A percentile compares a stretch with the other conserved stretches of the same genome.
Evolutionary conservation across 2,329 filamentous ascomycete species (phyloP).

Genomic region (Juglanconis sp.): DNA sequence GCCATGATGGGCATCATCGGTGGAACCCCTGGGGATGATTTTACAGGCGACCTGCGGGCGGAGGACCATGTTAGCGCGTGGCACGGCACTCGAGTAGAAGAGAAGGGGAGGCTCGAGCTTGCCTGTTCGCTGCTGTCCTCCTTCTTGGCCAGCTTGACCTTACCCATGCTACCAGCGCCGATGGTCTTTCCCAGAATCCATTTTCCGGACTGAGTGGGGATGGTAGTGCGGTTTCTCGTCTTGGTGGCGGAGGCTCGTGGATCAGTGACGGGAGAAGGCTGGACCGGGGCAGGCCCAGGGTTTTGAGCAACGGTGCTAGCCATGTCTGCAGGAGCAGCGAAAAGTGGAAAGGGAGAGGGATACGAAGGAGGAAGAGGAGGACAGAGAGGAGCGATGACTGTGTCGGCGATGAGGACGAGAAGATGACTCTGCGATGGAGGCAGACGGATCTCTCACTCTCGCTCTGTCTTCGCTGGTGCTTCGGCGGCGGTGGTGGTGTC

Average conservation of each 20-base stretch:
- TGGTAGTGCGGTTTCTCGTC: conserved; percentile 69
- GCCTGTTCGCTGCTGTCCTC: conserved; percentile 89
- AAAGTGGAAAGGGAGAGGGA: conserved; percentile 19
- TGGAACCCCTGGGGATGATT: conserved; percentile 87
- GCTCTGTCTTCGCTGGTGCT: conserved; percentile 61
- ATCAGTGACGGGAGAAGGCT: conserved; percentile 45
- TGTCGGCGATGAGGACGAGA: conserved; percentile 46
- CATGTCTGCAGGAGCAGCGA: conserved; percentile 24
- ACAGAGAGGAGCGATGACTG: conserved; percentile 41
- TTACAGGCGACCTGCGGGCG: conserved; percentile 80
- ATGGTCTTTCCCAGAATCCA: conserved; percentile 97
- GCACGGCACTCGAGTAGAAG: background rate
- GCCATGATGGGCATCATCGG: conserved; percentile 75
- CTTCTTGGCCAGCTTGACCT: conserved; percentile 93
- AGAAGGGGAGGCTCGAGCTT: conserved; percentile 28
- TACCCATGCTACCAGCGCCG: conserved; percentile 97
- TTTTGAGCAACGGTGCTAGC: conserved; percentile 42
- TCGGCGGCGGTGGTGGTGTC: conserved; percentile 54
- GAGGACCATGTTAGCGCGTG: conserved; percentile 10
- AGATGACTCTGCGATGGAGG: conserved; percentile 41
- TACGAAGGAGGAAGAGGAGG: too few relatives aligned
- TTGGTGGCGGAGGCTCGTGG: conserved; percentile 44
- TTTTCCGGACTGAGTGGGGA: conserved; percentile 84
- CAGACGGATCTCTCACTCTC: conserved; percentile 25
- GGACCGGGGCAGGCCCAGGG: conserved; percentile 48